These are phyloP conservation scores for Beauveria rudraprayagi DNA, from an alignment of 2,329 filamentous ascomycete genomes.

Conservation along the genomic window DNA sequence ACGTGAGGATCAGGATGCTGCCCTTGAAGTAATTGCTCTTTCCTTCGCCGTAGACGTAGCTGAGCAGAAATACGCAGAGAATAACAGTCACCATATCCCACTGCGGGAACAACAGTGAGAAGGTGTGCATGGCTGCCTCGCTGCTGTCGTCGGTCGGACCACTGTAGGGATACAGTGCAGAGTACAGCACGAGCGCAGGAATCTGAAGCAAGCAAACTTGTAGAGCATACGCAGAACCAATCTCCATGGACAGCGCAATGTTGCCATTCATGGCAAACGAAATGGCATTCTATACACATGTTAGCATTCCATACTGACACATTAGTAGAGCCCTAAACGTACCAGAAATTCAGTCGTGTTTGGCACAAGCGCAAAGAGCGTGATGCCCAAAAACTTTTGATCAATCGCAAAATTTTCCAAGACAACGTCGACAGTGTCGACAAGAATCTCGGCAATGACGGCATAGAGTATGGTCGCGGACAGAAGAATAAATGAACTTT, in stretches of 20 bases:
- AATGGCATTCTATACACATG: slow-evolving; percentile 68
- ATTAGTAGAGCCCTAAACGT: slow-evolving; percentile 25
- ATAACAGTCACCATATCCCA: slow-evolving; percentile 99
- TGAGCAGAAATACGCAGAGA: slow-evolving; percentile 88
- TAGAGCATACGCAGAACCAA: slow-evolving; percentile 91
- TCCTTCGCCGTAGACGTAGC: slow-evolving; percentile 95
- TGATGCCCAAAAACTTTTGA: slow-evolving; percentile 95
- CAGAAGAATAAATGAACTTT: slow-evolving; percentile 84
- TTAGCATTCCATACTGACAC: slow-evolving; percentile 3
- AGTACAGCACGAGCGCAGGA: slow-evolving; percentile 86
- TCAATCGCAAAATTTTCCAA: slow-evolving; percentile 84
- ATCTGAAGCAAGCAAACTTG: slow-evolving; percentile 95
- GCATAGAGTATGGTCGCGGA: slow-evolving; percentile 87
- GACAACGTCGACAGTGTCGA: slow-evolving; percentile 96
- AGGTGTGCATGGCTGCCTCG: slow-evolving; percentile 52
- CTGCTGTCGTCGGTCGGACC: slow-evolving; percentile 25
- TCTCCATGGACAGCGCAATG: slow-evolving; percentile 97
- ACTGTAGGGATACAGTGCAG: slow-evolving; percentile 57
- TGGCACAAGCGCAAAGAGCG: slow-evolving; percentile 89
- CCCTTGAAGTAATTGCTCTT: slow-evolving; percentile 99
- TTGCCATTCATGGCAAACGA: slow-evolving; percentile 99
- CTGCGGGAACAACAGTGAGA: slow-evolving; percentile 89
- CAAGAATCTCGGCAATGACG: slow-evolving; percentile 93
- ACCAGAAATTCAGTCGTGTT: slow-evolving; percentile 97
- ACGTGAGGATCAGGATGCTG: slow-evolving; percentile 85